These are phyloP conservation scores for Sutorius australiensis DNA, from an alignment of 768 basidiomycete genomes.

Conservation along the genomic window DNA sequence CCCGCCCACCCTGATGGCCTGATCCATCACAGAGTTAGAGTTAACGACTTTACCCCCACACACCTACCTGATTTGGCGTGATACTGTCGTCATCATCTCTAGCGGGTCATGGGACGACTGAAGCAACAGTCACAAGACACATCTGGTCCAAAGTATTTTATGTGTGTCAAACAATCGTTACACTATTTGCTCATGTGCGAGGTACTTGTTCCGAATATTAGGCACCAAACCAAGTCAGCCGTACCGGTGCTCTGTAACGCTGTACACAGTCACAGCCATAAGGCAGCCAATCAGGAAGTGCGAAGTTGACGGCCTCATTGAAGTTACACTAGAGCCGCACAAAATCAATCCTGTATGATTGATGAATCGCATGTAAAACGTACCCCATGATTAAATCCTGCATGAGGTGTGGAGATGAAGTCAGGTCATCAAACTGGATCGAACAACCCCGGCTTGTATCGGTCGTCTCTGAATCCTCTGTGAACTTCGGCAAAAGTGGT, in stretches of 20 bases:
- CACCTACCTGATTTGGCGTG: too few relatives aligned
- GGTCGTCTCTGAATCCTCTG: constrained; percentile 35
- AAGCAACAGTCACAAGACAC: too few relatives aligned
- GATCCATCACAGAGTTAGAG: too few relatives aligned
- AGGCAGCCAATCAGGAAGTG: constrained; percentile 91
- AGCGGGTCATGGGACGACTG: too few relatives aligned
- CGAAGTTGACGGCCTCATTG: constrained; percentile 99
- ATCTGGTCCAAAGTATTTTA: too few relatives aligned
- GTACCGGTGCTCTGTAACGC: constrained; percentile 85
- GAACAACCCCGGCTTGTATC: constrained; percentile 10
- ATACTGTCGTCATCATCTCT: too few relatives aligned
- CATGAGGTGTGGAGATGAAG: constrained; percentile 67
- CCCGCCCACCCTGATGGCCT: too few relatives aligned
- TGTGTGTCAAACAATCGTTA: too few relatives aligned
- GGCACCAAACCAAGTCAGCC: too few relatives aligned
- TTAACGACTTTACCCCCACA: too few relatives aligned
- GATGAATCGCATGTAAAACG: constrained; percentile 36
- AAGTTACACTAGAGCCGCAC: constrained; percentile 75
- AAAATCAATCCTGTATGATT: constrained; percentile 24
- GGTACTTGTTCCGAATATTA: too few relatives aligned
- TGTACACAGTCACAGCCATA: constrained; percentile 85
- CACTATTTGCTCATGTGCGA: too few relatives aligned
- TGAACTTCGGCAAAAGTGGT: constrained; percentile 35
- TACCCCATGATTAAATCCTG: constrained; percentile 98
- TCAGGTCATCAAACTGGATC: constrained; percentile 42